phyloP scores from a whole-genome alignment of 805 yeast genomes.

The Candida gorgasii region DNA sequence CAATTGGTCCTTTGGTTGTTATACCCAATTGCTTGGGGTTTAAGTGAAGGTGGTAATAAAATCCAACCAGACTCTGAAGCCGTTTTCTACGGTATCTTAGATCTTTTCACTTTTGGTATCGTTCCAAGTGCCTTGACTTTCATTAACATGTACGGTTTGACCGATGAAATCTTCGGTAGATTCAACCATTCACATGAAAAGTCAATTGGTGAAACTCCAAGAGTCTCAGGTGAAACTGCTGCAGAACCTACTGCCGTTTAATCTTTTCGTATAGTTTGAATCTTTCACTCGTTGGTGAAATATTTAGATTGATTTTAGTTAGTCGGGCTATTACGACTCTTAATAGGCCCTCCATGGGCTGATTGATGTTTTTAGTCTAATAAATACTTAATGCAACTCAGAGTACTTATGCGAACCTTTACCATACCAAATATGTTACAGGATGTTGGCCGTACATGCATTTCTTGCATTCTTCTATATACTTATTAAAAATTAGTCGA shows the following conservation, averaged over 20 bases:
- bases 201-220: conserved; percentile 22
- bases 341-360: conserved; percentile 1
- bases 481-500: conserved; percentile 11
- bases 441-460: no score
- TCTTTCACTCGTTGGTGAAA: background rate
- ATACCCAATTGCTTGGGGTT: conserved; percentile 52
- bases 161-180: conserved; percentile 28
- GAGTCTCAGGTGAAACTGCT: conserved; percentile 48
- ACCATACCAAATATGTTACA: no score
- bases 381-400: background rate
- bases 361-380: conserved; percentile 3
- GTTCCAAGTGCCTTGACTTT: conserved; percentile 41
- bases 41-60: conserved; percentile 63
- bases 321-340: background rate
- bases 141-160: conserved; percentile 23
- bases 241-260: conserved; percentile 12
- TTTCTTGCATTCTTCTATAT: background rate
- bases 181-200: conserved; percentile 9
- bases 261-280: background rate
- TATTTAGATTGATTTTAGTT: background rate
- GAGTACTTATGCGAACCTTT: no score
- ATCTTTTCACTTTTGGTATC: conserved; percentile 44
- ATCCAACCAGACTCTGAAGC: conserved; percentile 60
- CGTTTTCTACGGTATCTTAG: conserved; percentile 60
- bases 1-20: conserved; percentile 47